phyloP scores from a whole-genome alignment of 495 filamentous ascomycete species.

The Tuber aestivum region DNA sequence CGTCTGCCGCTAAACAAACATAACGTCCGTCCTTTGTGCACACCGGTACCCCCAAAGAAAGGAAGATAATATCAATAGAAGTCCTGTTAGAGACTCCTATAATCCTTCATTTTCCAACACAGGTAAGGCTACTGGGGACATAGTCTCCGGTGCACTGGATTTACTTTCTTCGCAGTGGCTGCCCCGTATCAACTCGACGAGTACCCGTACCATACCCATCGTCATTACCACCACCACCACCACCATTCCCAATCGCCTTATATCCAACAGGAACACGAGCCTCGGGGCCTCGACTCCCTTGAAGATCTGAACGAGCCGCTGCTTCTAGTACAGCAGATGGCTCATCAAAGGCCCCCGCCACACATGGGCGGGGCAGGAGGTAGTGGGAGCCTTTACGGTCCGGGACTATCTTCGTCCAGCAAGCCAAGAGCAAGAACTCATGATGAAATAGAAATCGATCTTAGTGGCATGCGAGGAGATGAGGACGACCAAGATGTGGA shows the following conservation, averaged over 20 bases:
- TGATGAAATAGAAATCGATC: constrained; percentile 41
- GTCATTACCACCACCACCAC: constrained; percentile 33
- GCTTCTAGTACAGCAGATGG: constrained; percentile 42
- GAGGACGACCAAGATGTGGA: constrained; percentile 42
- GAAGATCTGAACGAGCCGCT: constrained; percentile 42
- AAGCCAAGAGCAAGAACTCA: constrained; percentile 43
- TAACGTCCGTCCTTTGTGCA: constrained; percentile 36
- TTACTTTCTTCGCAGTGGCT: constrained; percentile 42
- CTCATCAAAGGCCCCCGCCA: constrained; percentile 42
- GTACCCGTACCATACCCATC: constrained; percentile 37
- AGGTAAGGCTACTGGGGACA: constrained; percentile 40
- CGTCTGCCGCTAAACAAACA: constrained; percentile 39
- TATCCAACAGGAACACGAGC: constrained; percentile 41
- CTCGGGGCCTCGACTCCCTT: constrained; percentile 41
- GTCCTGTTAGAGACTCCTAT: constrained; percentile 33
- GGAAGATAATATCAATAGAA: constrained; percentile 22
- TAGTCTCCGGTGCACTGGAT: constrained; percentile 39
- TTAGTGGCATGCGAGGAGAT: constrained; percentile 41
- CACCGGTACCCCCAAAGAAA: constrained; percentile 31
- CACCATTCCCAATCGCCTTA: constrained; percentile 37
- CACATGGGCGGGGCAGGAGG: constrained; percentile 41
- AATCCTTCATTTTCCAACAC: constrained; percentile 30
- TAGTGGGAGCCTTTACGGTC: constrained; percentile 41
- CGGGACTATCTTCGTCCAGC: constrained; percentile 34
- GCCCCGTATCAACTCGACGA: constrained; percentile 41